phyloP scores from a whole-genome alignment of 2,329 filamentous ascomycete species.

The Penicillium sp. region DNA sequence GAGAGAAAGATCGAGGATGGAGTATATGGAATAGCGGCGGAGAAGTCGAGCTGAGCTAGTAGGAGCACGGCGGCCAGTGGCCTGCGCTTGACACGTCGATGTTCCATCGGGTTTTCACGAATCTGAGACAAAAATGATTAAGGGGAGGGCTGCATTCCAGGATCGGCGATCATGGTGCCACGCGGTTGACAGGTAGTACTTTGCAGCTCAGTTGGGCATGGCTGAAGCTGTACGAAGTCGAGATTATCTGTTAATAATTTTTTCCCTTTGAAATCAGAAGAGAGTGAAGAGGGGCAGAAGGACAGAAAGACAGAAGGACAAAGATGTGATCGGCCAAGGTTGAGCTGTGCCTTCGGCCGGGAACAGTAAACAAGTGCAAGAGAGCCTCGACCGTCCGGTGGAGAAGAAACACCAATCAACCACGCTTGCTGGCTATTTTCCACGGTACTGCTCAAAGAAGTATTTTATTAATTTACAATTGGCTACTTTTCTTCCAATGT shows the following conservation, averaged over 20 bases:
- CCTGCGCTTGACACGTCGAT: constrained; percentile 15
- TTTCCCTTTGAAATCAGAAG: not conserved
- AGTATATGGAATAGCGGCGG: constrained; percentile 70
- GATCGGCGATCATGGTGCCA: constrained; percentile 30
- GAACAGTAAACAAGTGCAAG: not conserved
- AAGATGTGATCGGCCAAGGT: not conserved
- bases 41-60: constrained; percentile 26
- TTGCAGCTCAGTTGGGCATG: not conserved
- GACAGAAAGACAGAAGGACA: not conserved
- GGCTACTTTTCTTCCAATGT: not conserved
- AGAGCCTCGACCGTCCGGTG: not conserved
- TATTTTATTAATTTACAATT: constrained; percentile 5
- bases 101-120: constrained; percentile 19
- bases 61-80: constrained; percentile 16
- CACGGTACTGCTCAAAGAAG: no score
- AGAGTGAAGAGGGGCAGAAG: not conserved
- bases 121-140: constrained; percentile 29
- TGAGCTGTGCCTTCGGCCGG: not conserved
- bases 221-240: not conserved
- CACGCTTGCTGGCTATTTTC: not conserved
- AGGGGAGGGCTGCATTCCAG: constrained; percentile 27
- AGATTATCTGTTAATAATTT: not conserved
- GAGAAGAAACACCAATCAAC: constrained; percentile 17
- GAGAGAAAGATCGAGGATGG: constrained; percentile 72
- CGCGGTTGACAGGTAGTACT: constrained; percentile 21